Conservation (phyloP, 305 asterid species). For the Nicotiana rustica region DNA sequence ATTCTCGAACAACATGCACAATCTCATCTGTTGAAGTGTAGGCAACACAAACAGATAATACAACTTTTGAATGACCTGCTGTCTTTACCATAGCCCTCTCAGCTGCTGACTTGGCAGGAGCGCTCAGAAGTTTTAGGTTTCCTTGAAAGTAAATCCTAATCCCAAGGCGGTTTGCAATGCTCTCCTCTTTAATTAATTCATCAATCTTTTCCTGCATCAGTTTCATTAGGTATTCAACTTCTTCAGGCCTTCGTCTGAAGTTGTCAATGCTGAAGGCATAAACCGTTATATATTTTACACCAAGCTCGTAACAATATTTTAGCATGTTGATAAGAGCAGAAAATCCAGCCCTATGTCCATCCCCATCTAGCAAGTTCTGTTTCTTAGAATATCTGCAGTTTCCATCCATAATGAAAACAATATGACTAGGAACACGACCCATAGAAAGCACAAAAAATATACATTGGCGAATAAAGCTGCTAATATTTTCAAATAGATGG, state of each 20-base stretch:
- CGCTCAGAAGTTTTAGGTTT: too few relatives aligned
- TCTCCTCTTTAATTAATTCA: constrained; percentile 59
- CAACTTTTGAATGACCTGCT: too few relatives aligned
- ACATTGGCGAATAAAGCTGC: constrained; percentile 52
- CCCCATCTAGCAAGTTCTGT: constrained; percentile 48
- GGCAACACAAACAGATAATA: too few relatives aligned
- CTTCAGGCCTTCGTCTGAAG: constrained; percentile 68
- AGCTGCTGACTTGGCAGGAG: too few relatives aligned
- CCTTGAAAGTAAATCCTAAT: too few relatives aligned
- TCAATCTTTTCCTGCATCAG: constrained; percentile 81
- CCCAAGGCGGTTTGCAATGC: constrained; percentile 45
- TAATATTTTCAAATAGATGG: constrained; percentile 30
- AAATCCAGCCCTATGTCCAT: constrained; percentile 62
- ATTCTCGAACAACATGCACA: constrained; percentile 61
- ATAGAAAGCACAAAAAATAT: constrained; percentile 51
- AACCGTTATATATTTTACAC: constrained; percentile 57
- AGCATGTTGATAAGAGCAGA: constrained; percentile 60
- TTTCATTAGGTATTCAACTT: constrained; percentile 75
- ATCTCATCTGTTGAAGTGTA: constrained; percentile 47
- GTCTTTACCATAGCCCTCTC: too few relatives aligned
- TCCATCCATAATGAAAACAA: constrained; percentile 80
- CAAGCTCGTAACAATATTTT: constrained; percentile 63
- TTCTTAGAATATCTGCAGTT: constrained; percentile 71
- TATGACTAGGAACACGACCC: constrained; percentile 63
- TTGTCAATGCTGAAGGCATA: constrained; percentile 83